Evolutionary conservation across 2,329 filamentous ascomycete species (phyloP), one percentile per base, ranked within the genome.

Genomic region (Phialemonium atrogriseum): DNA sequence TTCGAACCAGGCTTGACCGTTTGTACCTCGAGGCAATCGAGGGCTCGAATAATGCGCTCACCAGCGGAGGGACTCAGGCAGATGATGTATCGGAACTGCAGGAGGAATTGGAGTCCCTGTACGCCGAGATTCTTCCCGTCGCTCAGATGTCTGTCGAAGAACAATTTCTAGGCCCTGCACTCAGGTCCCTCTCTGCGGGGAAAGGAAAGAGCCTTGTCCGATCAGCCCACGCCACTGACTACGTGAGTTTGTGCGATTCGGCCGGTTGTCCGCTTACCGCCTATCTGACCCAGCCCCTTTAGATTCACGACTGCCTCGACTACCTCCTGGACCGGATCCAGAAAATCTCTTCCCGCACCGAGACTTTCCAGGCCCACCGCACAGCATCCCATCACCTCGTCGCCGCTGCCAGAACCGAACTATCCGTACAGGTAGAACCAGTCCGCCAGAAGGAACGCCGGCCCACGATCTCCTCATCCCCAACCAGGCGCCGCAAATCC

Each of bases 131-230:
- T 24, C 58, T 80, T 1, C 73, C 79, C 0, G 75, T 85, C 2
- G 72, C 78, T 6, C 73, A 81, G 39, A 84, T 85, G 73, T 74
- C 79, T 0, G 66, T 78, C 1, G 77, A 84, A 41, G 72, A 80
- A 43, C 75, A 82, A 47, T 69, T 78, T 42, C 61, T 80, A 5
- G 68, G 74, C 37, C 79, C 80, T 0, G 73, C 79, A 2, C 54
- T 73, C 5, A 55, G 57, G 34, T 55, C 60, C 1, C 49, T 68
- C 5, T 54, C 64, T 6, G 51, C 58, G 3, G 62, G 56, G 34
- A 64, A 60, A 30, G 59, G 61, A 1, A 56, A 64, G 22, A 61
- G 55, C 14, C 41, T 66, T n/a, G 52, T 51, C 8, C 60, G 62
- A 20, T 64, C 70, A 1, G 55, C 59, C 0, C 56, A 58, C 5